Evolutionary conservation across 257 asterid genomes (phyloP), one percentile per base, ranked within the genome.

Genomic region (Jaltomata sinuosa): DNA sequence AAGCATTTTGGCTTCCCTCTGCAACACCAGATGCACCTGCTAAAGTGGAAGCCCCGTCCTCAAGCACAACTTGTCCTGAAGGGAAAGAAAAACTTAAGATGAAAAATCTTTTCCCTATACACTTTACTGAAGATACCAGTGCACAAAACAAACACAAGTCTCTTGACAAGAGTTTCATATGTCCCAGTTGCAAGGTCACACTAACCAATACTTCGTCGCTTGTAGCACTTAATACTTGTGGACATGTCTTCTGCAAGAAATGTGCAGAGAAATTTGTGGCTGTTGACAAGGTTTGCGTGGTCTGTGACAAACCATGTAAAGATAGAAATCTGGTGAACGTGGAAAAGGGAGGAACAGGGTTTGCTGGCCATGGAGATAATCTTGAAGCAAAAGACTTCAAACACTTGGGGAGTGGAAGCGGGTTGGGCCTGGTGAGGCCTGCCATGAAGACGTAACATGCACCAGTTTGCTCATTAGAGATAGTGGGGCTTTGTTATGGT

Each of bases 1-100:
- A 97, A 87, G 99, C 99, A 0, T 93, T 97, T 87, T 97, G 98
- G 99, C 88, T 97, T 22, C 99, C 99, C 69, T 95, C 98, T 68
- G 98, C 99, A 49, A 97, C 99, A 42, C 98, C 99, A 0, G 97
- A 90, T 8, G 98, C 98, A 54, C 92, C 97, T 14, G 93, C 89
- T 77, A 97, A 94, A 84, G 94, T 93, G 10, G 95, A 91, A 0
- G 89, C 97, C 34, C 98, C 99, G 16, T 88, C 95, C 36, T 86
- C 93, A 7, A 91, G 89, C 82, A 97, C 98, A 2, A 59, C 86
- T 22, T 97, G 98, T 80, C 99, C 99, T 2, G 97, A 97, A 87
- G 98, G 99, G 85, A 93, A 81, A 2, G 98, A 97, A 87, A 94
- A 96, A 85, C 94, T 96, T 54, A 91, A 95, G 91, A 29, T 97